phyloP scores from a whole-genome alignment of 2,329 filamentous ascomycete species.

The Fusarium sp. region DNA sequence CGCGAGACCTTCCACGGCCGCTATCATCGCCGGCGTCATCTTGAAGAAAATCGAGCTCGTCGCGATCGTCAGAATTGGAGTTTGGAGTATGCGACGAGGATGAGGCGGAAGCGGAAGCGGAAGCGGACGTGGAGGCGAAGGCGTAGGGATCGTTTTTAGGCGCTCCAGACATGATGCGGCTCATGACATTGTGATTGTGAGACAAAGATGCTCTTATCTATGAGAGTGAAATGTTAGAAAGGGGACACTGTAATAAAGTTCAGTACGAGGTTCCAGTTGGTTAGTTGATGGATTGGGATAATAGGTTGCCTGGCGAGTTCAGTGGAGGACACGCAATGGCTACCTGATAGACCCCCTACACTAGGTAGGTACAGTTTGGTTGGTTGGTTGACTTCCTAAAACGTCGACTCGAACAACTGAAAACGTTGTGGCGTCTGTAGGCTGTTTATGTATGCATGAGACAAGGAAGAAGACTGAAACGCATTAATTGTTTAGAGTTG shows the following conservation, averaged over 20 bases:
- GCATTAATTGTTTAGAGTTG: constrained; percentile 2
- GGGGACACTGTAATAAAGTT: not conserved
- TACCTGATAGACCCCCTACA: no score
- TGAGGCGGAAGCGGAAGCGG: constrained; percentile 52
- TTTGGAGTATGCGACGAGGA: constrained; percentile 50
- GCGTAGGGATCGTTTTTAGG: constrained; percentile 53
- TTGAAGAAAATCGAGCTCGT: constrained; percentile 62
- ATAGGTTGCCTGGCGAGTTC: not conserved
- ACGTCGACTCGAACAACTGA: constrained; percentile 17
- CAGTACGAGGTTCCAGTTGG: not conserved
- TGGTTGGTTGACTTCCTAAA: constrained; percentile 33
- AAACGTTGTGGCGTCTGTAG: constrained; percentile 3
- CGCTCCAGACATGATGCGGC: constrained; percentile 58
- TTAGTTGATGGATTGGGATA: constrained; percentile 5
- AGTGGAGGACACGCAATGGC: constrained; percentile 23
- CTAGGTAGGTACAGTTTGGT: not conserved
- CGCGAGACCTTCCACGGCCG: constrained; percentile 22
- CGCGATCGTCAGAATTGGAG: constrained; percentile 56
- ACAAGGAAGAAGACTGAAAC: constrained; percentile 7
- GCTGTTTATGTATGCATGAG: constrained; percentile 14
- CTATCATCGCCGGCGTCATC: constrained; percentile 46
- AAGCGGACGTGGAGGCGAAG: constrained; percentile 55
- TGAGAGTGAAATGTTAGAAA: not conserved
- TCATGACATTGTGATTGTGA: constrained; percentile 57
- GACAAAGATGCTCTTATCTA: constrained; percentile 25